phyloP scores from a whole-genome alignment of 768 basidiomycete species.

The Leucocoprinus birnbaumii region DNA sequence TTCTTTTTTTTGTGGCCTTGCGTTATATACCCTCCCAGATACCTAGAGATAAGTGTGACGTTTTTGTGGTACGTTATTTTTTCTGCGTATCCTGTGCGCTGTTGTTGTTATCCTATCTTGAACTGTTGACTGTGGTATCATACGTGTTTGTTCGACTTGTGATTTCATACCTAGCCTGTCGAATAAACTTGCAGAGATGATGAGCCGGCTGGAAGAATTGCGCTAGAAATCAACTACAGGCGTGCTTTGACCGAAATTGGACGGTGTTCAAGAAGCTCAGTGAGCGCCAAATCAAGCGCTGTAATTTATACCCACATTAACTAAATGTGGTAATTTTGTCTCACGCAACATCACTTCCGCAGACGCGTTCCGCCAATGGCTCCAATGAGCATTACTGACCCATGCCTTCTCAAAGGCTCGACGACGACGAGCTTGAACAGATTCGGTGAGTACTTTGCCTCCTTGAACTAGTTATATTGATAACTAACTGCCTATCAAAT shows the following conservation, averaged over 20 bases:
- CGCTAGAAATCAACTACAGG: too few species aligned
- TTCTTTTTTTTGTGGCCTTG: too few species aligned
- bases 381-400: slow-evolving; percentile 1
- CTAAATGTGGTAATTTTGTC: not conserved
- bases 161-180: too few species aligned
- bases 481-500: slow-evolving; percentile 16
- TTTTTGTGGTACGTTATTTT: too few species aligned
- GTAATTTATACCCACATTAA: too few species aligned
- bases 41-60: slow-evolving; percentile 7
- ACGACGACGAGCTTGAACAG: slow-evolving; percentile 65
- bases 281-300: too few species aligned
- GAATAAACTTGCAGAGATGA: too few species aligned
- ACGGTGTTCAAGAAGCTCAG: too few species aligned
- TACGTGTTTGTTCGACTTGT: not conserved
- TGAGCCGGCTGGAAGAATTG: too few species aligned
- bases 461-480: not conserved
- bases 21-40: slow-evolving; percentile 8
- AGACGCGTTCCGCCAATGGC: slow-evolving; percentile 3
- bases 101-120: slow-evolving; percentile 11
- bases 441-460: slow-evolving; percentile 44
- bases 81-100: not conserved
- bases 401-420: slow-evolving; percentile 48
- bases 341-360: not conserved
- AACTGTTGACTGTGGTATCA: not conserved
- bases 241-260: too few species aligned